Base-by-base conservation (phyloP, 805 yeast species). In the Vanderwaltozyma polyspora region DNA sequence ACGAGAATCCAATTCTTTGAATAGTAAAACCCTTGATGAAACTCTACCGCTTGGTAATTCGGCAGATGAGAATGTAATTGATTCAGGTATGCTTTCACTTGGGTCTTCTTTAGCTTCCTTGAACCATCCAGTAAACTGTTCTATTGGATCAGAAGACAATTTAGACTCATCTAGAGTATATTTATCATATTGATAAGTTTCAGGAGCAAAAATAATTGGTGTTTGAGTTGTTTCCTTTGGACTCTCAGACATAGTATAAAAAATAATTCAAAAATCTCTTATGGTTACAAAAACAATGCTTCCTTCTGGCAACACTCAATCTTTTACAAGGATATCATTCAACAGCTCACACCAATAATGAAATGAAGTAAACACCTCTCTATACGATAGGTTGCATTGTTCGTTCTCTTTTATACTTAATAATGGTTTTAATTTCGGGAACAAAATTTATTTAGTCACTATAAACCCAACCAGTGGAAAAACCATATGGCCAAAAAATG, bases 11-110 rank as follows among this genome's bases (percentile, higher is more conserved):
- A 91, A 68, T 52, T 91, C 97, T 52, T 91, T 91, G 59, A 91
- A 73, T 35, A 91, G 67, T 2, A 91, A 89, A 8, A 81, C 71
- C 36, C 98, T 67, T 5, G 87, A 75, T 0, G 94, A 79, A 1
- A 91, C 84, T 40, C 93, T 65, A n/a, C 98, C 98, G 2, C 81
- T 70, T 7, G 96, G 96, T 41, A 87, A 63, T 38, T 74, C 67
- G 1, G 94, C 93, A 3, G 98, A 87, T 7, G 96, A 73, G n/a
- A 91, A 73, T 13, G 78, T 82, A n/a, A 74, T 66, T 2, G 87
- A 71, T 55, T 91, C 98, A 2, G 95, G 94, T 31, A 85, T 62
- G 15, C 66, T 64, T 44, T 81, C 79, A 28, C 59, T 46, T 42
- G 66, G 52, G 24, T 66, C 63, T 4, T 64, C 63, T 33, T 66